phyloP scores from a whole-genome alignment of 371 early-diverging fungal genomes.

The Capillidium heterosporum region DNA sequence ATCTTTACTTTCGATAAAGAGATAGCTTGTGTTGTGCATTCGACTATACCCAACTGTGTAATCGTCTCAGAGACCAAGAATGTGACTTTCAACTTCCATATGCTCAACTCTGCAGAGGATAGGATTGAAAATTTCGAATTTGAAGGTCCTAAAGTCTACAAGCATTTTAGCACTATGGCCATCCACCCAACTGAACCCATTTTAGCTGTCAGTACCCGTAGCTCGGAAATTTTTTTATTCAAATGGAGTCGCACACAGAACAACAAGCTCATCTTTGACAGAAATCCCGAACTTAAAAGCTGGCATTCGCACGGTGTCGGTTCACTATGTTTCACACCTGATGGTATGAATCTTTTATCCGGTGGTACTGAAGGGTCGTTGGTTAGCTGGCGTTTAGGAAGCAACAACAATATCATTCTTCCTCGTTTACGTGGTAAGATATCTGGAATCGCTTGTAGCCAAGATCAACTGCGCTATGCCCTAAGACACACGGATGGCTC shows the following conservation, averaged over 20 bases:
- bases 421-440: neutral
- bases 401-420: neutral
- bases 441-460: neutral
- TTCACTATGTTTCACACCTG: constrained; percentile 2
- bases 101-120: too few species aligned
- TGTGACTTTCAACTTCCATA: too few species aligned
- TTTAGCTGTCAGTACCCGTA: neutral
- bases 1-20: too few species aligned
- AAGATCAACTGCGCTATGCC: neutral
- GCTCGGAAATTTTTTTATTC: neutral
- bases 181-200: neutral
- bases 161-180: neutral
- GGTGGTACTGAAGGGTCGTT: neutral
- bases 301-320: neutral
- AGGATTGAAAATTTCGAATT: too few species aligned
- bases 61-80: too few species aligned
- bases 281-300: neutral
- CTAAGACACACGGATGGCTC: neutral
- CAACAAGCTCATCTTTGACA: neutral
- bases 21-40: too few species aligned
- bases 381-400: neutral
- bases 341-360: neutral
- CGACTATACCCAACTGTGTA: too few species aligned
- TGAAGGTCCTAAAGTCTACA: too few species aligned
- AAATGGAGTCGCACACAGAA: neutral